phyloP scores from a whole-genome alignment of 2,329 filamentous ascomycete species.

The Ploettnerulaceae sp. region DNA sequence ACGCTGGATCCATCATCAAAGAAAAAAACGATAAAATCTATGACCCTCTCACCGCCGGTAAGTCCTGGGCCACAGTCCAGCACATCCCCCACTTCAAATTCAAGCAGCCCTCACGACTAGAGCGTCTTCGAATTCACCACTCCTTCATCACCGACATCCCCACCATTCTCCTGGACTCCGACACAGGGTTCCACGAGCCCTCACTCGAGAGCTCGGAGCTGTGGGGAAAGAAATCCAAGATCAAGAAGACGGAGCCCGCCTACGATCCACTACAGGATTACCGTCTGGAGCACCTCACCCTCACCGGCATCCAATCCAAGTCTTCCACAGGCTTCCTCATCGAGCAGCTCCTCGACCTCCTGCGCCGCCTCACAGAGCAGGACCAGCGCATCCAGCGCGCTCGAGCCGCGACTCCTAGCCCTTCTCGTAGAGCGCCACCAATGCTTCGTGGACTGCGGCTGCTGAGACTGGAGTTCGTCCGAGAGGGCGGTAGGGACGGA shows the following conservation, averaged over 20 bases:
- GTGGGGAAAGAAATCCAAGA: conserved; percentile 16
- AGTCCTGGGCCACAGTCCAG: conserved; percentile 11
- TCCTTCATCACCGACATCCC: conserved; percentile 54
- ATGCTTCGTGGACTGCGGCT: conserved; percentile 48
- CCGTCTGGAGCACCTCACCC: conserved; percentile 46
- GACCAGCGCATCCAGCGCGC: conserved; percentile 40
- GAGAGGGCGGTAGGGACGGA: background rate
- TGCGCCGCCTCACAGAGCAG: conserved; percentile 45
- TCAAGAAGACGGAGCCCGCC: conserved; percentile 36
- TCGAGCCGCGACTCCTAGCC: conserved; percentile 15
- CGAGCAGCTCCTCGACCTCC: conserved; percentile 43
- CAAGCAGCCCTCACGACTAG: conserved; percentile 43
- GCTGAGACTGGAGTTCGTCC: conserved; percentile 48
- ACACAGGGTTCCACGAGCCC: background rate
- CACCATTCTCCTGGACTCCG: conserved; percentile 27
- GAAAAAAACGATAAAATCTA: no score
- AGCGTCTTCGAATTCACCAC: conserved; percentile 52
- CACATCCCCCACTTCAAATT: background rate
- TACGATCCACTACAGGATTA: conserved; percentile 54
- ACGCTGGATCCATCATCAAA: conserved; percentile 39
- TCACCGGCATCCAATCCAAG: conserved; percentile 50
- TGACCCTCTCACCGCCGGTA: no score
- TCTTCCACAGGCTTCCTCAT: conserved; percentile 50
- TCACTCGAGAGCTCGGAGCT: conserved; percentile 39
- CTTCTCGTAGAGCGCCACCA: conserved; percentile 37